Percentiles rank a stretch among this genome's conserved stretches.
Evolutionary conservation across 495 filamentous ascomycete species (phyloP).

Genomic region (Stereocaulon alpinum): DNA sequence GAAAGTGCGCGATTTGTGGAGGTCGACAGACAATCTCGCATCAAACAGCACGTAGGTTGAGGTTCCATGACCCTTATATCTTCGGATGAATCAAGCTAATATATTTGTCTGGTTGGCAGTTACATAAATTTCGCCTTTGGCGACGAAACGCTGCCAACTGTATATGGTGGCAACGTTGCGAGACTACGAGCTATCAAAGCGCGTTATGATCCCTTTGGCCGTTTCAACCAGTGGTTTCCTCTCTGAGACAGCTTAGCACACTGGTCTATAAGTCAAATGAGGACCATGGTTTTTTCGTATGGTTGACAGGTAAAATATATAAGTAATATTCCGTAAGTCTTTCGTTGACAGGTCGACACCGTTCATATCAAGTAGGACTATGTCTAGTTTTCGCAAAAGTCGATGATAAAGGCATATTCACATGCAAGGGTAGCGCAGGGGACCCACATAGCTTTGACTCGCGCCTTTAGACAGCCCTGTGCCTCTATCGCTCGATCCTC

Average conservation of each 20-base stretch:
- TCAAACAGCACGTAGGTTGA: not conserved
- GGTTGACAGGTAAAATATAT: too few species aligned
- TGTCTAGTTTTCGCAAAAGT: too few species aligned
- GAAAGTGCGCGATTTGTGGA: constrained; percentile 15
- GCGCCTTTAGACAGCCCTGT: too few species aligned
- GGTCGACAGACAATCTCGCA: constrained; percentile 1
- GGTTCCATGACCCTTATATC: not conserved
- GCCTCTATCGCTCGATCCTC: not conserved
- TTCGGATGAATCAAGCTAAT: not conserved
- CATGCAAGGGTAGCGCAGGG: too few species aligned
- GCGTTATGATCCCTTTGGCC: constrained; percentile 18
- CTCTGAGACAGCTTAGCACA: not conserved
- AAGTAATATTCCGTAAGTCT: too few species aligned
- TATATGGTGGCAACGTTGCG: constrained; percentile 17
- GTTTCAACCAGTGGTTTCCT: constrained; percentile 15
- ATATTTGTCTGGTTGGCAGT: constrained; percentile 3
- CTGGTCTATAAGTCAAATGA: too few species aligned
- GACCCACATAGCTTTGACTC: too few species aligned
- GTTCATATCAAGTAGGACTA: too few species aligned
- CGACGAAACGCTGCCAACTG: constrained; percentile 16
- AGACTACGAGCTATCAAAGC: constrained; percentile 15
- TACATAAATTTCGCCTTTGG: constrained; percentile 23
- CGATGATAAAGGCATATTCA: too few species aligned
- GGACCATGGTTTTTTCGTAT: too few species aligned
- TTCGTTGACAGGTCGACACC: too few species aligned